phyloP scores from a whole-genome alignment of 176 grass and related monocot species.

The Chrysopogon serrulatus region DNA sequence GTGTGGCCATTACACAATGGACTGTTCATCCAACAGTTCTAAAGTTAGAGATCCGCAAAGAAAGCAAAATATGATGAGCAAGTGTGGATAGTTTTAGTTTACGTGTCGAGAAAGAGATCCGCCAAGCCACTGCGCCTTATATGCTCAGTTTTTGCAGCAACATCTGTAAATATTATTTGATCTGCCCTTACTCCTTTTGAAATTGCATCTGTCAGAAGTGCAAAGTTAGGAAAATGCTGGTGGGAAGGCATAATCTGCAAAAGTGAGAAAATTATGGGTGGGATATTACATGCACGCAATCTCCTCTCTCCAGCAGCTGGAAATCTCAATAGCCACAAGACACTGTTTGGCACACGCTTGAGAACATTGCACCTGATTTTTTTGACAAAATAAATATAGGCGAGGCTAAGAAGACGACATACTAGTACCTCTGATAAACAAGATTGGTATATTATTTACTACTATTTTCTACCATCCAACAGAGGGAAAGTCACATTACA shows the following conservation, averaged over 20 bases:
- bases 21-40: neutral
- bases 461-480: neutral
- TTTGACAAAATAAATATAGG: neutral
- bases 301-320: neutral
- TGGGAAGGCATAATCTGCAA: neutral
- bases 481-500: neutral
- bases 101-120: neutral
- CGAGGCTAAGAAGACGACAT: neutral
- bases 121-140: neutral
- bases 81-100: neutral
- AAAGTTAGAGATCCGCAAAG: neutral
- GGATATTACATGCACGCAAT: neutral
- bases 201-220: neutral
- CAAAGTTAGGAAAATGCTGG: neutral
- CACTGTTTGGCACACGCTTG: neutral
- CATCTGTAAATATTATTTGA: slow-evolving; percentile 9
- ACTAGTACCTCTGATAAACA: neutral
- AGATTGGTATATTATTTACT: neutral
- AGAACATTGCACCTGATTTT: slow-evolving; percentile 7
- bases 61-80: neutral
- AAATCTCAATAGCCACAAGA: neutral
- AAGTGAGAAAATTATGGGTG: neutral
- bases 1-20: slow-evolving; percentile 4
- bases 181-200: neutral
- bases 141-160: neutral